Evolutionary conservation across 2,329 filamentous ascomycete species (phyloP).

Genomic region (Aureobasidium sp.): DNA sequence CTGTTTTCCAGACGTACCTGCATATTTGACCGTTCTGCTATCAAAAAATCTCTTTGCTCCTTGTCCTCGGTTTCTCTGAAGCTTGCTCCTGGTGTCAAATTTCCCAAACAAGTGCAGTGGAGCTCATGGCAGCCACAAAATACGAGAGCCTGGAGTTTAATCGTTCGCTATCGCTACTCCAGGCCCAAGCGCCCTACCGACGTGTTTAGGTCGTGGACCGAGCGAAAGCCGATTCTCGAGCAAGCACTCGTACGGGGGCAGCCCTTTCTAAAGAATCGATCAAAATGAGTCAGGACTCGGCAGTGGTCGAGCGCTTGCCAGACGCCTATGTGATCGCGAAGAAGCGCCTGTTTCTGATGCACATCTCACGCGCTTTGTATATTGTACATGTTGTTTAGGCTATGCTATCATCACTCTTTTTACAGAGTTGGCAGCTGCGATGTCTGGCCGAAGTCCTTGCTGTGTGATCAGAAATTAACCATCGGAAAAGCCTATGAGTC

Average conservation of each 20-base stretch:
- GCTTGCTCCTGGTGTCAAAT: neutral
- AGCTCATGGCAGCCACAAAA: constrained; percentile 5
- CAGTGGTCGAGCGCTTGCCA: neutral
- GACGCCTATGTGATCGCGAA: neutral
- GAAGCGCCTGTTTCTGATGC: neutral
- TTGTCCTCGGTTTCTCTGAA: neutral
- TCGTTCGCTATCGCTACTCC: neutral
- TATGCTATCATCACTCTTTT: neutral
- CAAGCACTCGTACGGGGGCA: neutral
- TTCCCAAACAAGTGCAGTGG: neutral
- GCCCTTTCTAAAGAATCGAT: neutral
- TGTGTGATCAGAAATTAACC: neutral
- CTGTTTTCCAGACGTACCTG: neutral
- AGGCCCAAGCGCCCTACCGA: neutral
- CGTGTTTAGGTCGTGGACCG: constrained; percentile 1
- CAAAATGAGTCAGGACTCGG: neutral
- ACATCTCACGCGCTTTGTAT: neutral
- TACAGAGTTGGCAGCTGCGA: neutral
- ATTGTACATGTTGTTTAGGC: neutral
- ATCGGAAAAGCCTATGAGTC: neutral
- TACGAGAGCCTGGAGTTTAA: constrained; percentile 10
- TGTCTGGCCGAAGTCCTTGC: neutral
- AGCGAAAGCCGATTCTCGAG: constrained; percentile 4
- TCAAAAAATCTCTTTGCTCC: neutral
- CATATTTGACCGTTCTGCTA: constrained; percentile 1